These are phyloP conservation scores for Citrus australasica DNA, from an alignment of 345 rosid species.

Conservation along the genomic window DNA sequence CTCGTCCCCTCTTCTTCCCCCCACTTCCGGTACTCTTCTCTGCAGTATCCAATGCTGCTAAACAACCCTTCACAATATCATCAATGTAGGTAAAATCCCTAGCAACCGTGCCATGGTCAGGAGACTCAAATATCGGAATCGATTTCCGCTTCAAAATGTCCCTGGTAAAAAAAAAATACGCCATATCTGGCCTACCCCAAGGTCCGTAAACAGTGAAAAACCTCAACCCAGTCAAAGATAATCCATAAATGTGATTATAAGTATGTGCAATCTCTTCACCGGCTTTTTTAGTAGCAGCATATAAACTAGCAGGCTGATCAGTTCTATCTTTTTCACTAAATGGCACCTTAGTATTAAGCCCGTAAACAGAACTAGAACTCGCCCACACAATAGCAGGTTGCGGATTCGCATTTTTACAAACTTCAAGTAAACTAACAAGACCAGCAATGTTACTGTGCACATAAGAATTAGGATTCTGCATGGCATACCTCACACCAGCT, in stretches of 20 bases:
- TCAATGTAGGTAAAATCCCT: constrained; percentile 94
- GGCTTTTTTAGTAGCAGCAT: constrained; percentile 92
- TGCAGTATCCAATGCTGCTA: constrained; percentile 81
- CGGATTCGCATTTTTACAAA: constrained; percentile 71
- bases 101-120: constrained; percentile 71
- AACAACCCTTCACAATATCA: constrained; percentile 89
- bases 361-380: constrained; percentile 82
- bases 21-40: constrained; percentile 92
- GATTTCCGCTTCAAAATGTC: constrained; percentile 70
- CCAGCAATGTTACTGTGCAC: constrained; percentile 90
- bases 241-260: constrained; percentile 85
- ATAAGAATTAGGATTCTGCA: constrained; percentile 81
- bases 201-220: constrained; percentile 93
- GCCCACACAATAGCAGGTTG: constrained; percentile 96
- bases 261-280: constrained; percentile 95
- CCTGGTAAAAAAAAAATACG: constrained; percentile 83
- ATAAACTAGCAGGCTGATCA: constrained; percentile 94
- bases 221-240: constrained; percentile 77
- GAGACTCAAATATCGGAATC: constrained; percentile 65
- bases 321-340: constrained; percentile 84
- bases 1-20: constrained; percentile 86
- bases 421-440: constrained; percentile 69
- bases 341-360: constrained; percentile 82
- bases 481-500: constrained; percentile 90
- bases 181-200: constrained; percentile 97